Evolutionary conservation across 768 basidiomycete genomes (phyloP).

Genomic region (Epithele typhae): DNA sequence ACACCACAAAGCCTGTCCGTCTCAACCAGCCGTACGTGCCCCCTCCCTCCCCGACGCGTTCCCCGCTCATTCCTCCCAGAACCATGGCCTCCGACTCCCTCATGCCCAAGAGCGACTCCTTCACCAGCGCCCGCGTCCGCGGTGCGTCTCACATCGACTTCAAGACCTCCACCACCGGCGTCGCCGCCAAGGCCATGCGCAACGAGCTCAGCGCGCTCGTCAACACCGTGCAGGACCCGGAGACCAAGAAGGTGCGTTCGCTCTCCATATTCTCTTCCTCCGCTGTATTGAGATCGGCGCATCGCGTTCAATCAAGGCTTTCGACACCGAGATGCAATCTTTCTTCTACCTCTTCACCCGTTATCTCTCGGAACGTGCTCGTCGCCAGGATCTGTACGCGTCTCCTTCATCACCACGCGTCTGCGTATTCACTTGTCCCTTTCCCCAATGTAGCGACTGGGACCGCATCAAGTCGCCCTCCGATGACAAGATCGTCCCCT

Average conservation of each 20-base stretch:
- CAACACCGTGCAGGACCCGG: constrained; percentile 71
- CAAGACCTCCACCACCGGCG: constrained; percentile 84
- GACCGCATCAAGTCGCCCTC: constrained; percentile 74
- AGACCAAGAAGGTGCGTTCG: constrained; percentile 70
- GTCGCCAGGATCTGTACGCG: constrained; percentile 72
- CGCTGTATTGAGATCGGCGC: constrained; percentile 7
- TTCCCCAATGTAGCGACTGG: constrained; percentile 22
- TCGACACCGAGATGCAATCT: constrained; percentile 93
- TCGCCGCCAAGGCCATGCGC: constrained; percentile 88
- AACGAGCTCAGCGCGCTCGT: constrained; percentile 97
- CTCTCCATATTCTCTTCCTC: constrained; percentile 4
- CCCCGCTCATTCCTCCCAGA: constrained; percentile 10
- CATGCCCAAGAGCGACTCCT: constrained; percentile 61
- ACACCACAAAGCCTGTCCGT: constrained; percentile 56
- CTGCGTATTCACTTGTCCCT: neutral
- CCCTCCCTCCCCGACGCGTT: constrained; percentile 15
- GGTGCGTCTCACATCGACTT: constrained; percentile 87
- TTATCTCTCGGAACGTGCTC: constrained; percentile 53
- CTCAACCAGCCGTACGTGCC: constrained; percentile 36
- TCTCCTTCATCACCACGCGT: neutral
- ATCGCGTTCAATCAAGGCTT: constrained; percentile 46
- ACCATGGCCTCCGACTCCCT: constrained; percentile 37
- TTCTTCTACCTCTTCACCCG: constrained; percentile 97
- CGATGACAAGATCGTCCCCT: constrained; percentile 81
- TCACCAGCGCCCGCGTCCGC: constrained; percentile 68